Evolutionary conservation across 2,329 filamentous ascomycete genomes (phyloP).

Genomic region (Aureobasidium zeae): DNA sequence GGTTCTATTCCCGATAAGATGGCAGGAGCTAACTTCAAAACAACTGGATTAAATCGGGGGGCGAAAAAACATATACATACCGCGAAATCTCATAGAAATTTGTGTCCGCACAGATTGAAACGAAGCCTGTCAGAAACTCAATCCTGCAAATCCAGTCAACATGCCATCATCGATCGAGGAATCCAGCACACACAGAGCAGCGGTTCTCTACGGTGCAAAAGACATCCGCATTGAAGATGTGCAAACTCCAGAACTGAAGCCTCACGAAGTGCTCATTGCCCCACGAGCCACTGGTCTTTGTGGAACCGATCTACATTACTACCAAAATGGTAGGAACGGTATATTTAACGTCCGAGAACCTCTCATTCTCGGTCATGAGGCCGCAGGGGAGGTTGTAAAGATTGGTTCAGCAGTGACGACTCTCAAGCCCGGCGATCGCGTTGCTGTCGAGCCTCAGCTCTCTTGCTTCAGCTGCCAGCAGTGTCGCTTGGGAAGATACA

Average conservation of each 20-base stretch:
- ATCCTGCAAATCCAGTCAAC: too few species aligned
- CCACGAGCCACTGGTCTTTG: conserved; percentile 3
- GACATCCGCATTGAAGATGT: not conserved
- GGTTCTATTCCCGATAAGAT: too few species aligned
- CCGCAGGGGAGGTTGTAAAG: conserved; percentile 11
- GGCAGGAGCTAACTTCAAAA: too few species aligned
- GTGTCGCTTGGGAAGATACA: conserved; percentile 26
- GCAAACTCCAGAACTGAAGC: not conserved
- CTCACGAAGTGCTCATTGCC: not conserved
- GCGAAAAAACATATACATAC: too few species aligned
- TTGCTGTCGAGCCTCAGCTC: conserved; percentile 28
- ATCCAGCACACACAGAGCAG: not conserved
- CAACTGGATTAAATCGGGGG: too few species aligned
- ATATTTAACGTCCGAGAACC: conserved; percentile 29
- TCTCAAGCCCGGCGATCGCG: conserved; percentile 22
- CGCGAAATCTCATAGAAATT: too few species aligned
- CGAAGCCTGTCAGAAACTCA: too few species aligned
- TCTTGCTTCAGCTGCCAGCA: conserved; percentile 25
- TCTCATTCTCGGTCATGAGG: conserved; percentile 13
- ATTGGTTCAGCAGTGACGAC: conserved; percentile 1
- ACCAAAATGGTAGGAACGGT: conserved; percentile 8
- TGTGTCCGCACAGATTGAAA: too few species aligned
- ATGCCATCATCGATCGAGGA: too few species aligned
- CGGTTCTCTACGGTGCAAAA: not conserved
- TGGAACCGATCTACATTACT: conserved; percentile 16